Evolutionary conservation across 2,329 filamentous ascomycete species (phyloP).

Genomic region (Colletotrichum noveboracense): DNA sequence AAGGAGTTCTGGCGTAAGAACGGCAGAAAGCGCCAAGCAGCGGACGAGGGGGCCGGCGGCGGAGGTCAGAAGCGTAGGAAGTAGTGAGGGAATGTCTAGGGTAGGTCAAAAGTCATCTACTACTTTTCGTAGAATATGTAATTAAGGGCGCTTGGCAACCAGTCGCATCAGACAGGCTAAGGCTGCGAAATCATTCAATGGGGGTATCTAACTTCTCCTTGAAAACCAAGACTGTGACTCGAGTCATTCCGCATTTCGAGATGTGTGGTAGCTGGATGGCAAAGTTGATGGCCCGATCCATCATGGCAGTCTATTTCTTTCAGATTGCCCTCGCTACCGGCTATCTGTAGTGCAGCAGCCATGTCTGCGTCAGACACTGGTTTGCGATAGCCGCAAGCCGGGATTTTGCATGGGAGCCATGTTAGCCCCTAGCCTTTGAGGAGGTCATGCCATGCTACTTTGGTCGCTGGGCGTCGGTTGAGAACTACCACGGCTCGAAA

Average conservation of each 20-base stretch:
- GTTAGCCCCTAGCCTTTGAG: neutral
- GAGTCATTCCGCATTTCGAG: neutral
- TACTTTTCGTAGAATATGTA: neutral
- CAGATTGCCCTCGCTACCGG: neutral
- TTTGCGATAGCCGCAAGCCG: neutral
- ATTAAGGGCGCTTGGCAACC: constrained; percentile 5
- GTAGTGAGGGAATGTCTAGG: neutral
- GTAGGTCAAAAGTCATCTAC: neutral
- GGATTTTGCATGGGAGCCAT: neutral
- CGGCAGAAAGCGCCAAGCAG: constrained; percentile 69
- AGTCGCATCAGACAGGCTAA: neutral
- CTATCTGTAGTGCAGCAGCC: neutral
- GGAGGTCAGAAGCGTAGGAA: constrained; percentile 29
- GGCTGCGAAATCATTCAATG: neutral
- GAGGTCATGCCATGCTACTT: neutral
- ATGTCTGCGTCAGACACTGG: neutral
- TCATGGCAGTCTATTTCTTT: neutral
- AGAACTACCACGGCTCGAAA: neutral
- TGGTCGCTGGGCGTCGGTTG: neutral
- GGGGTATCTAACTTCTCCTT: constrained; percentile 14
- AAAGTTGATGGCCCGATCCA: neutral
- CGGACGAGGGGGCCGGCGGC: constrained; percentile 44
- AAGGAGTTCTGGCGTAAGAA: constrained; percentile 94
- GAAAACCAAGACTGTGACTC: neutral
- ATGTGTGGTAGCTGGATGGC: neutral